Evolutionary conservation across 306 rosid species (phyloP), one percentile per base, ranked within the genome.

Genomic region (Ormosia emarginata): DNA sequence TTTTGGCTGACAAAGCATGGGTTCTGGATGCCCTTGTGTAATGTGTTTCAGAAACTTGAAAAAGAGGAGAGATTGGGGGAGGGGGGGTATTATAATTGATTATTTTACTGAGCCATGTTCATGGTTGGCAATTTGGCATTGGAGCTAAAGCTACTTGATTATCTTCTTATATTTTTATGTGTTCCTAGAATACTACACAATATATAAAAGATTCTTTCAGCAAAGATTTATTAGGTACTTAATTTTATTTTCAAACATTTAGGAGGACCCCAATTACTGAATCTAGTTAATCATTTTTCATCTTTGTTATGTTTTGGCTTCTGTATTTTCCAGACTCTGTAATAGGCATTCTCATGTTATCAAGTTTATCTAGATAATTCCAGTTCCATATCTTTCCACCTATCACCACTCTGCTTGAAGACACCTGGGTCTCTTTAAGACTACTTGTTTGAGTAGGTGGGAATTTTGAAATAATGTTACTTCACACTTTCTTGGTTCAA

Each of bases 1-100:
- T 34, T 61, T 75, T 49, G 81, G 56, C 53, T 79, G 78, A 72
- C 30, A 67, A 77, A 3, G 11, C 67, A 64, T 47, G 70, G 53
- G 29, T 44, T 71, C 71, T 34, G 55, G 47, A 40, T 61, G 67
- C 8, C 55, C 44, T 18, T 15, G 3, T 24, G 24, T 24, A 24
- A 24, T 24, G 24, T 52, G 29, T 68, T 77, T 44, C 43, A 18
- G 82, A 68, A 72, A 55, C 36, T 49, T 49, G 52, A 61, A 39
- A 40, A 50, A 53, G 50, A 52, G 58, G 52, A 40, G 36, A 24
- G 41, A 30, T 49, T 56, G 15, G 58, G 5, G 46, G 34, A 1
- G 24, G 24, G 24, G 24, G 24, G 24, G 24, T 24, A 50, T 53
- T 34, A 63, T 71, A 77, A 61, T 43, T 52, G 41, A 55, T 55